Evolutionary conservation across 768 basidiomycete species (phyloP), one percentile per base, ranked within the genome.

Genomic region (Auricularia auricula-judae): DNA sequence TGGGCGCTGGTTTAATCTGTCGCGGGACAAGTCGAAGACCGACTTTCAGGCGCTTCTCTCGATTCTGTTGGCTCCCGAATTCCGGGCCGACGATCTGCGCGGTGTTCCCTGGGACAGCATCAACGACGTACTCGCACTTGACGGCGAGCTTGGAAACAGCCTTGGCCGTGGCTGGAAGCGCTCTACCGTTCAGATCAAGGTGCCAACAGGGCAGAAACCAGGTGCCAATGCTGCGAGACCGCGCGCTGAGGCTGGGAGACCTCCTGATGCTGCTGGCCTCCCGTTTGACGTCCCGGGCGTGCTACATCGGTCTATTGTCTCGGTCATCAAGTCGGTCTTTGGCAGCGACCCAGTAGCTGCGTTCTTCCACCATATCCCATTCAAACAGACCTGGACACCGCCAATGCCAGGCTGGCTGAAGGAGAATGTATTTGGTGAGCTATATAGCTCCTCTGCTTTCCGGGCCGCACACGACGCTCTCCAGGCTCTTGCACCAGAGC

Each of bases 331-430:
- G 5, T 18, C 11, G 47, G 47, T 51, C 18, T 18, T 5, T 18
- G 47, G 47, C 18, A 51, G 21, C 14, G 47, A 51, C 47, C 11
- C 16, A 5, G 59, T n/a, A 7, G 16, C 59, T 7, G 8, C 5
- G 21, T 65, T 21, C 3, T 74, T 73, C 62, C 74, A 74, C 56
- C 70, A 67, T 66, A 68, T 72, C 51, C 72, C 71, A 2, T 74
- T 68, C 58, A 65, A 71, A 39, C 70, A 73, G 60, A 65, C 63
- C 34, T 74, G 74, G 74, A 64, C 60, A 2, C 64, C 69, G 3
- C 66, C 65, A 10, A 61, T 68, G 29, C 21, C 63, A 3, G n/a
- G 39, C 34, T 47, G 44, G 33, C 42, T 11, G 47, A 36, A 63
- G 23, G 67, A 70, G 59, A 65, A 67, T 18, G 72, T 72, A 3